phyloP scores from a whole-genome alignment of 2,329 filamentous ascomycete genomes.

The Epichloe sp. region DNA sequence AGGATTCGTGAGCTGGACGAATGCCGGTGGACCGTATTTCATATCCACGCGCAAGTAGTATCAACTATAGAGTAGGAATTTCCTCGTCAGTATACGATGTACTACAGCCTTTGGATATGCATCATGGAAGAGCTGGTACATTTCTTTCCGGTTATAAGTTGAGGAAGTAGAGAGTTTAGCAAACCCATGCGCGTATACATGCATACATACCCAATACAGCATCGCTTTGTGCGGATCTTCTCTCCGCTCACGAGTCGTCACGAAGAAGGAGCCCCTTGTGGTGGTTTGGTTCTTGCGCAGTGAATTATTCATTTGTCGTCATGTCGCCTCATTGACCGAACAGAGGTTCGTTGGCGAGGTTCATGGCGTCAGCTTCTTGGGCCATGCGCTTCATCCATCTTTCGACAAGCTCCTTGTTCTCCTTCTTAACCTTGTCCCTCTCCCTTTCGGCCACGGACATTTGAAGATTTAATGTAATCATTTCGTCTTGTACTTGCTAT shows the following conservation, averaged over 20 bases:
- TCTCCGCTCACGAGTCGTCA: not conserved
- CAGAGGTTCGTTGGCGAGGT: slow-evolving; percentile 45
- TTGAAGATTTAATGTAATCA: slow-evolving; percentile 76
- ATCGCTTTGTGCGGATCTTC: not conserved
- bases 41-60: slow-evolving; percentile 64
- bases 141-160: not conserved
- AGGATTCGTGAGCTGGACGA: slow-evolving; percentile 84
- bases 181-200: slow-evolving; percentile 8
- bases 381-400: slow-evolving; percentile 86
- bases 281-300: not conserved
- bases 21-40: slow-evolving; percentile 71
- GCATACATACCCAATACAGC: slow-evolving; percentile 15
- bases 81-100: slow-evolving; percentile 15
- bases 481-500: slow-evolving; percentile 83
- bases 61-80: slow-evolving; percentile 15
- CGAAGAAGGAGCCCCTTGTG: not conserved
- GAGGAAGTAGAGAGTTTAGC: slow-evolving; percentile 7
- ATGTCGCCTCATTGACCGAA: slow-evolving; percentile 10
- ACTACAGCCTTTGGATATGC: not conserved
- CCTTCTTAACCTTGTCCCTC: slow-evolving; percentile 56
- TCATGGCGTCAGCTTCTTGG: slow-evolving; percentile 79
- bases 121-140: slow-evolving; percentile 3
- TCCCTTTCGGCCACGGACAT: slow-evolving; percentile 74
- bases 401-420: slow-evolving; percentile 82
- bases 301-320: not conserved